Percentiles rank a stretch among this genome's conserved stretches.
Evolutionary conservation across 768 basidiomycete species (phyloP).

Genomic region (Rhizopogon roseolus): DNA sequence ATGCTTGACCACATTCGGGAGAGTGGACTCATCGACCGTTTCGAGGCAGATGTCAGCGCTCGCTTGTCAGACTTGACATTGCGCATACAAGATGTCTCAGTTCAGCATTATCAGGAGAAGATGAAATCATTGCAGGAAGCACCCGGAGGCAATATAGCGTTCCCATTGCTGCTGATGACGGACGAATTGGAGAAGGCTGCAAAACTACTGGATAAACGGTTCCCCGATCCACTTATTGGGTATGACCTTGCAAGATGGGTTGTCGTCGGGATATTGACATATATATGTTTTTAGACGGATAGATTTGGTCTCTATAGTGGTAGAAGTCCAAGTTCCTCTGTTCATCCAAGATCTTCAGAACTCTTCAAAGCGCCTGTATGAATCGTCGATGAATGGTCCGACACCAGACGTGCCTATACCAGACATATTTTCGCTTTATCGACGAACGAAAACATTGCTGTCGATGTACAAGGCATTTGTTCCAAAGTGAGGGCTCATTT

Average conservation of each 20-base stretch:
- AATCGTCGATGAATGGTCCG: conserved; percentile 82
- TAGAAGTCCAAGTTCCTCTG: conserved; percentile 64
- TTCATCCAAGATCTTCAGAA: conserved; percentile 62
- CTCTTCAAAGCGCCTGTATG: conserved; percentile 69
- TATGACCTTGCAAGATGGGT: conserved; percentile 29
- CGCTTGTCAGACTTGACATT: conserved; percentile 67
- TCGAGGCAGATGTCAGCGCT: conserved; percentile 66
- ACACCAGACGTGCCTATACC: conserved; percentile 86
- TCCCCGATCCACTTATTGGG: conserved; percentile 80
- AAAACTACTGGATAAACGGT: conserved; percentile 82
- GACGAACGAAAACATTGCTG: conserved; percentile 67
- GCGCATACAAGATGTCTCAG: conserved; percentile 54
- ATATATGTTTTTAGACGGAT: conserved; percentile 42
- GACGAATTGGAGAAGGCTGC: conserved; percentile 86
- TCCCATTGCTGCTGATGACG: conserved; percentile 79
- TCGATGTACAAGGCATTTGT: conserved; percentile 83
- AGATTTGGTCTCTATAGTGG: conserved; percentile 70
- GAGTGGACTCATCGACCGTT: conserved; percentile 66
- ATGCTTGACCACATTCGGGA: conserved; percentile 70
- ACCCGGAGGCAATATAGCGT: conserved; percentile 76
- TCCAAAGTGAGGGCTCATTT: conserved; percentile 49
- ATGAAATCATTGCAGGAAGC: conserved; percentile 58
- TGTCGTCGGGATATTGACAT: neutral
- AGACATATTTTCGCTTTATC: conserved; percentile 85
- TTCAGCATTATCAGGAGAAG: conserved; percentile 58